Conservation (phyloP, 495 filamentous ascomycete genomes). For the Lophiotrema nucula region DNA sequence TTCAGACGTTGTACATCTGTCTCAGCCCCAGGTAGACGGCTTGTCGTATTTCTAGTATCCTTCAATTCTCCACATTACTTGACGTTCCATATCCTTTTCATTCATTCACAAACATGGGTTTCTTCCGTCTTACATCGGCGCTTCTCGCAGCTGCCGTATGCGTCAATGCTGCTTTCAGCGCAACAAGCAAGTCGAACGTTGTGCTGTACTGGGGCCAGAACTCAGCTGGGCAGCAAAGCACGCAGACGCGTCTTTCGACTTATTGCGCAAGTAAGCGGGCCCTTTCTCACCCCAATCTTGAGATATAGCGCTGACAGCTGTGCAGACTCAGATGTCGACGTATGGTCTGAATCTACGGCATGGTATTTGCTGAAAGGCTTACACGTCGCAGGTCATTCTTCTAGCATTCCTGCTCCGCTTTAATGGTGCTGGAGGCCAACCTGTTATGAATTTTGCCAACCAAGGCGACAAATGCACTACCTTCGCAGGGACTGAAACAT, state of each 20-base stretch:
- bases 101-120: neutral
- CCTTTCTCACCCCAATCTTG: conserved; percentile 6
- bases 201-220: conserved; percentile 63
- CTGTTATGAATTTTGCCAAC: conserved; percentile 61
- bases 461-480: conserved; percentile 56
- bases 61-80: neutral
- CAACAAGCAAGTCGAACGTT: conserved; percentile 54
- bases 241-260: conserved; percentile 51
- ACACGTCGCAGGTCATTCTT: conserved; percentile 42
- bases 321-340: conserved; percentile 38
- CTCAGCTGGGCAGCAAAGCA: conserved; percentile 45
- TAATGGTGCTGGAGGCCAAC: conserved; percentile 43
- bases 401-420: conserved; percentile 61
- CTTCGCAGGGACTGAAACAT: conserved; percentile 55
- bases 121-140: neutral
- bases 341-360: too few species aligned
- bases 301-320: conserved; percentile 1
- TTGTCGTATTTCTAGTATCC: neutral
- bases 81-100: neutral
- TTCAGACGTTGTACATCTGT: neutral
- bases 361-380: too few species aligned
- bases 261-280: conserved; percentile 58
- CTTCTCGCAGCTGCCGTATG: neutral
- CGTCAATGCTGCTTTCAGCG: conserved; percentile 49
- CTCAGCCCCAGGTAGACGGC: neutral